Conservation (phyloP, 169 alveolate genomes). For the Plasmodium inui region DNA sequence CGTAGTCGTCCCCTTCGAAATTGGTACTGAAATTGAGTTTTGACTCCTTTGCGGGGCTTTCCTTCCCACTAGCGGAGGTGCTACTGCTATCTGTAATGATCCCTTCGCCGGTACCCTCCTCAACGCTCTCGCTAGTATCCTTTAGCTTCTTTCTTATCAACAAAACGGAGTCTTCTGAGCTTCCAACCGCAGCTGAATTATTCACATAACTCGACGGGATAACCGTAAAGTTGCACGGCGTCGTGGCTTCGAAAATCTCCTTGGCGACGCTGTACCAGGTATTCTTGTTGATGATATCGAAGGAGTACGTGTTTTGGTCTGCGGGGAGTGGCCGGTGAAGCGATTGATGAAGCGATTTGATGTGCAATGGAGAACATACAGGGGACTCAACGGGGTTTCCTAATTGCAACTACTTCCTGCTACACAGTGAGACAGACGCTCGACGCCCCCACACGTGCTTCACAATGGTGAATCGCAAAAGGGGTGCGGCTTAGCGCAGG, state of each 20-base stretch:
- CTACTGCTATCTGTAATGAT: not conserved
- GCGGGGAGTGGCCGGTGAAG: not conserved
- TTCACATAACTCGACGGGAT: slow-evolving; percentile 28
- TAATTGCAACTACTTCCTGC: not conserved
- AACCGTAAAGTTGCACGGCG: slow-evolving; percentile 35
- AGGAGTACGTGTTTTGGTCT: slow-evolving; percentile 35
- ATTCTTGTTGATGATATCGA: slow-evolving; percentile 8
- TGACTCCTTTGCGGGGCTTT: not conserved
- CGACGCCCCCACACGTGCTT: not conserved
- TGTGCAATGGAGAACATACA: not conserved
- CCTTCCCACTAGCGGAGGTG: not conserved
- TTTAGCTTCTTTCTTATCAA: slow-evolving; percentile 44
- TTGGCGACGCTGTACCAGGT: slow-evolving; percentile 35
- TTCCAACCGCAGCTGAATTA: not conserved
- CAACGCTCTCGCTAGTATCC: not conserved
- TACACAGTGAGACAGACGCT: not conserved
- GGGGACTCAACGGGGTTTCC: not conserved
- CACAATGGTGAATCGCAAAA: not conserved
- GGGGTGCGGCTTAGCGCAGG: not conserved
- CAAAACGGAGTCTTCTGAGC: slow-evolving; percentile 6
- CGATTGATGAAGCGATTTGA: not conserved
- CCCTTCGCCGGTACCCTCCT: not conserved
- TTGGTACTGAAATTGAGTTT: not conserved
- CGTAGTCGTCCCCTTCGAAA: not conserved
- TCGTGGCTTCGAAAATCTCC: slow-evolving; percentile 2